Conservation (phyloP, 495 filamentous ascomycete genomes). For the Rostrohypoxylon terebratum region DNA sequence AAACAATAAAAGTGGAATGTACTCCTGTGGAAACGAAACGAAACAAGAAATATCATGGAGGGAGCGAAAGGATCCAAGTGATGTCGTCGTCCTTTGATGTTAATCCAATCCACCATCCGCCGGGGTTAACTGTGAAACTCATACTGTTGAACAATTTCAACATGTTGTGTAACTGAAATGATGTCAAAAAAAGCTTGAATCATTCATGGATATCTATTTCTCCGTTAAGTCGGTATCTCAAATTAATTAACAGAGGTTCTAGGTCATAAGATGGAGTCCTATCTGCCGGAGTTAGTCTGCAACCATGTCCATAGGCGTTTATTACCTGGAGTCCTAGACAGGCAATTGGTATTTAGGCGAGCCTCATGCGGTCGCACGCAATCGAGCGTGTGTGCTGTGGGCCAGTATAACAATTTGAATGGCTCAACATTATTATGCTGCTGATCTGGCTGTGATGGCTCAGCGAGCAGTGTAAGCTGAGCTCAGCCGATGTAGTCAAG, state of each 20-base stretch:
- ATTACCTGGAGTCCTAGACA: no score
- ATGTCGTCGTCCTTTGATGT: background rate
- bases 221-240: constrained; percentile 17
- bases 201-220: background rate
- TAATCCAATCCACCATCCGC: no score
- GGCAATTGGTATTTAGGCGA: background rate
- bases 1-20: background rate
- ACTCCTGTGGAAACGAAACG: background rate
- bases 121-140: background rate
- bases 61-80: background rate
- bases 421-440: constrained; percentile 1
- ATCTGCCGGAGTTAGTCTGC: background rate
- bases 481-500: background rate
- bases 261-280: constrained; percentile 3
- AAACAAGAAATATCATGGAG: background rate
- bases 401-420: background rate
- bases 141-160: background rate
- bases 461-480: constrained; percentile 1
- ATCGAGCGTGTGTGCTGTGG: constrained; percentile 10
- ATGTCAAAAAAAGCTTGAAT: constrained; percentile 6
- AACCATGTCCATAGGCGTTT: background rate
- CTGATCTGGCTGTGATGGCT: background rate
- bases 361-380: constrained; percentile 7
- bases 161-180: background rate
- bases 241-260: constrained; percentile 23